A percentile compares a stretch with the other conserved stretches of the same genome.
Evolutionary conservation across 805 yeast species (phyloP).

Genomic region (Metschnikowia henanensis): DNA sequence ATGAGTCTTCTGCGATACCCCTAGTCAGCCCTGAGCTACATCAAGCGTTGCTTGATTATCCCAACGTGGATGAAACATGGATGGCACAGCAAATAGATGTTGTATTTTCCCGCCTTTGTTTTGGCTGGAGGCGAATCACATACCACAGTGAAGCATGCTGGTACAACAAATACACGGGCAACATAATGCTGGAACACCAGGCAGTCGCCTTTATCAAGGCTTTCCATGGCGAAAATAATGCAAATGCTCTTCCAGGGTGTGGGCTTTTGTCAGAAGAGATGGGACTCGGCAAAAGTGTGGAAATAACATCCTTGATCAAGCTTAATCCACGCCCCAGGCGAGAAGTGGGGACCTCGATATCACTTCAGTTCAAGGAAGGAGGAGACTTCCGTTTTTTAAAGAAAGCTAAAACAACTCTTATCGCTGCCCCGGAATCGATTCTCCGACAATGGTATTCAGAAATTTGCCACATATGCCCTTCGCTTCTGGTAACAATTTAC

Average conservation of each 20-base stretch:
- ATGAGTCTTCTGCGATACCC: slow-evolving; percentile 21
- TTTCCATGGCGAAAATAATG: slow-evolving; percentile 23
- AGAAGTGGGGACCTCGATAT: slow-evolving; percentile 32
- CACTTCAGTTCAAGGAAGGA: slow-evolving; percentile 32
- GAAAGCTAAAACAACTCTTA: slow-evolving; percentile 68
- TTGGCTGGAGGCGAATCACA: slow-evolving; percentile 49
- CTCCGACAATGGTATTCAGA: slow-evolving; percentile 86
- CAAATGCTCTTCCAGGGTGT: slow-evolving; percentile 42
- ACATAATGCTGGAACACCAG: slow-evolving; percentile 35
- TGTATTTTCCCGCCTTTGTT: slow-evolving; percentile 43
- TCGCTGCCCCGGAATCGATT: slow-evolving; percentile 85
- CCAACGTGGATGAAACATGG: slow-evolving; percentile 8
- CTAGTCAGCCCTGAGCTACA: slow-evolving; percentile 18
- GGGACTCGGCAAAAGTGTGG: slow-evolving; percentile 97
- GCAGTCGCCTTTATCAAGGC: slow-evolving; percentile 28
- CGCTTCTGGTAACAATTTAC: slow-evolving; percentile 61
- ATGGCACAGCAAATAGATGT: slow-evolving; percentile 25
- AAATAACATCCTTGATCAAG: slow-evolving; percentile 64
- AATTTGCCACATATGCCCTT: slow-evolving; percentile 56
- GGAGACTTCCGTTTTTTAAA: slow-evolving; percentile 45
- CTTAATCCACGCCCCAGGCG: slow-evolving; percentile 54
- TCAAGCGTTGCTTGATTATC: slow-evolving; percentile 4
- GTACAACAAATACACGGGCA: slow-evolving; percentile 53
- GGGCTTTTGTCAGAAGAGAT: slow-evolving; percentile 91
- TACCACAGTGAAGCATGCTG: slow-evolving; percentile 28